Percentiles rank a stretch among this genome's conserved stretches.
Conservation (phyloP, 2,329 filamentous ascomycete species). For the Phialophora tarda region DNA sequence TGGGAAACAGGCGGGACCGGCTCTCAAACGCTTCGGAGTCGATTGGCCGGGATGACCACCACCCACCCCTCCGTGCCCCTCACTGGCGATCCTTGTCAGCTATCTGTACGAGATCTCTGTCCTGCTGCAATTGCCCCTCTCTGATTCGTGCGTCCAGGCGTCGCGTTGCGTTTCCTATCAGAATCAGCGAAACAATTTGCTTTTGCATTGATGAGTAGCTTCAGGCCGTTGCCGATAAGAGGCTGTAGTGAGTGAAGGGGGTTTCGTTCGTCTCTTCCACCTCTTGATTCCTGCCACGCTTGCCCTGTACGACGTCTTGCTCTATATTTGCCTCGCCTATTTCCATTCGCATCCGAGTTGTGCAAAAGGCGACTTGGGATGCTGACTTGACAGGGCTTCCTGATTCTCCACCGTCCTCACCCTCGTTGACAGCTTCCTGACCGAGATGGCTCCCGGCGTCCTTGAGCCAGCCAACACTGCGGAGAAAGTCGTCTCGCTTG, state of each 20-base stretch:
- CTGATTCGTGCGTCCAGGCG: conserved; percentile 32
- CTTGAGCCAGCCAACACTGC: conserved; percentile 54
- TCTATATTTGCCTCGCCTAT: not conserved
- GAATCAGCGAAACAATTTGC: conserved; percentile 21
- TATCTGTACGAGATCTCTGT: conserved; percentile 5
- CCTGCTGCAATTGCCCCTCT: conserved; percentile 5
- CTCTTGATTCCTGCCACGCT: not conserved
- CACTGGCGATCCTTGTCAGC: conserved; percentile 7
- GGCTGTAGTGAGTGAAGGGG: not conserved
- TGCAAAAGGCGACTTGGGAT: conserved; percentile 18
- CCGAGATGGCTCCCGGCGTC: conserved; percentile 63
- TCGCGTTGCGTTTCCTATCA: conserved; percentile 21
- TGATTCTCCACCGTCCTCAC: not conserved
- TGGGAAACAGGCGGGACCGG: not conserved
- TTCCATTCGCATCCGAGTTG: conserved; percentile 1
- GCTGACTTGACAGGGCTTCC: conserved; percentile 26
- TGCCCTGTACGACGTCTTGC: not conserved
- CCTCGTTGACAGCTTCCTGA: not conserved
- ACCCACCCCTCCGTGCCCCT: not conserved
- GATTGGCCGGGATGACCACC: not conserved
- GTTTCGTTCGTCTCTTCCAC: not conserved
- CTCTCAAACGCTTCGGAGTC: not conserved
- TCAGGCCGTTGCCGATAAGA: conserved; percentile 29
- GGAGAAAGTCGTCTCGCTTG: conserved; percentile 56
- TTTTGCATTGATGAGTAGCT: conserved; percentile 26